Evolutionary conservation across 345 rosid species (phyloP).

Genomic region (Salix dunnii): DNA sequence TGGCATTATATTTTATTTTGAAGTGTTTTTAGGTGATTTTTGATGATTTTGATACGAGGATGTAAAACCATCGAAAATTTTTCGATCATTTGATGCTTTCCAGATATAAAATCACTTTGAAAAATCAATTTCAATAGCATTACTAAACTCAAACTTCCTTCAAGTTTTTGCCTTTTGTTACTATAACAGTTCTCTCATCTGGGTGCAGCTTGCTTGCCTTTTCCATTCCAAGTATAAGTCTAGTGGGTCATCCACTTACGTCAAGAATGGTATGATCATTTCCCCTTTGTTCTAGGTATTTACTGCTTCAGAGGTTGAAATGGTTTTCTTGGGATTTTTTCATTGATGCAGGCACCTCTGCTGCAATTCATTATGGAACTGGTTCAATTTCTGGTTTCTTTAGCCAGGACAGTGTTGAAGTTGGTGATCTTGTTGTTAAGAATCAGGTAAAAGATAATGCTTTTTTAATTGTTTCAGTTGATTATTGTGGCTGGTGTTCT

Average conservation of each 20-base stretch:
- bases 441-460: slow-evolving; percentile 19
- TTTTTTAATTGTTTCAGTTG: not conserved
- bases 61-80: too few relatives aligned
- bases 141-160: not conserved
- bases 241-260: slow-evolving; percentile 17
- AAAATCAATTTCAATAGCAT: too few relatives aligned
- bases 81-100: too few relatives aligned
- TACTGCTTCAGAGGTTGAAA: not conserved
- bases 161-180: not conserved
- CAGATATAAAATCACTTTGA: too few relatives aligned
- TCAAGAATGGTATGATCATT: slow-evolving; percentile 24
- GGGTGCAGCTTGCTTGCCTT: slow-evolving; percentile 31
- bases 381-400: slow-evolving; percentile 35
- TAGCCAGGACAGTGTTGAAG: slow-evolving; percentile 28
- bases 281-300: not conserved
- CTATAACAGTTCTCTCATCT: not conserved
- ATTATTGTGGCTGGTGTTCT: not conserved
- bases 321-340: not conserved
- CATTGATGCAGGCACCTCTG: slow-evolving; percentile 26
- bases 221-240: slow-evolving; percentile 30
- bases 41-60: too few relatives aligned
- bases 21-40: not conserved
- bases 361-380: slow-evolving; percentile 28
- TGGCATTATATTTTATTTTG: not conserved
- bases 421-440: slow-evolving; percentile 28